phyloP scores from a whole-genome alignment of 768 basidiomycete genomes.

The Amanita exitialis region DNA sequence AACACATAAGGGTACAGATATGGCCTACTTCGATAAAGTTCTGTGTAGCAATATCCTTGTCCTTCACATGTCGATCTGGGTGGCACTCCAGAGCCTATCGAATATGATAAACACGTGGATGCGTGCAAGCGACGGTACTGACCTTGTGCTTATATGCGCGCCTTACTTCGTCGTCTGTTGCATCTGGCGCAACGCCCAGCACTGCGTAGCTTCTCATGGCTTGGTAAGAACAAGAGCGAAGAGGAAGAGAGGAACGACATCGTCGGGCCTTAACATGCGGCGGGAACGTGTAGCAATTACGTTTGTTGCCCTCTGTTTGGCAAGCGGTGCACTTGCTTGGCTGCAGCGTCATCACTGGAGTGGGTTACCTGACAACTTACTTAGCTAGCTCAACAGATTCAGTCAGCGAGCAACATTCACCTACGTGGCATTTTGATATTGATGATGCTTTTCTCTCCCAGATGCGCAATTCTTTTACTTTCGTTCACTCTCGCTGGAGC shows the following conservation, averaged over 20 bases:
- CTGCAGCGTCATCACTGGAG: too few species aligned
- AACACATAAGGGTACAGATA: not conserved
- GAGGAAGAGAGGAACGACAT: not conserved
- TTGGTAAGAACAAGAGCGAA: not conserved
- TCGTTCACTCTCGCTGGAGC: not conserved
- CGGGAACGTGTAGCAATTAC: slow-evolving; percentile 2
- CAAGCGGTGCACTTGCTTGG: not conserved
- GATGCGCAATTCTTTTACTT: not conserved
- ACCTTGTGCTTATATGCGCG: slow-evolving; percentile 6
- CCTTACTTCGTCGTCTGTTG: slow-evolving; percentile 3
- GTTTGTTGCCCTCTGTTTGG: not conserved
- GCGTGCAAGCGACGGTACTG: not conserved
- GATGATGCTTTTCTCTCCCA: not conserved
- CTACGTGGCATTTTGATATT: not conserved
- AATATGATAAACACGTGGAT: not conserved
- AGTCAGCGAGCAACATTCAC: too few species aligned
- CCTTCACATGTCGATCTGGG: slow-evolving; percentile 17
- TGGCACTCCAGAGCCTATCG: slow-evolving; percentile 41
- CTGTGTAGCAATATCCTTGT: slow-evolving; percentile 14
- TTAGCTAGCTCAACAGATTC: too few species aligned
- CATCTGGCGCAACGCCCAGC: slow-evolving; percentile 3
- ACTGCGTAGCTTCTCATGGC: slow-evolving; percentile 1
- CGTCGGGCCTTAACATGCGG: slow-evolving; percentile 5
- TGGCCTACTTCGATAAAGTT: slow-evolving; percentile 15
- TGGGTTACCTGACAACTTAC: too few species aligned